phyloP scores from a whole-genome alignment of 495 filamentous ascomycete genomes.

The Xylaria telfairii region DNA sequence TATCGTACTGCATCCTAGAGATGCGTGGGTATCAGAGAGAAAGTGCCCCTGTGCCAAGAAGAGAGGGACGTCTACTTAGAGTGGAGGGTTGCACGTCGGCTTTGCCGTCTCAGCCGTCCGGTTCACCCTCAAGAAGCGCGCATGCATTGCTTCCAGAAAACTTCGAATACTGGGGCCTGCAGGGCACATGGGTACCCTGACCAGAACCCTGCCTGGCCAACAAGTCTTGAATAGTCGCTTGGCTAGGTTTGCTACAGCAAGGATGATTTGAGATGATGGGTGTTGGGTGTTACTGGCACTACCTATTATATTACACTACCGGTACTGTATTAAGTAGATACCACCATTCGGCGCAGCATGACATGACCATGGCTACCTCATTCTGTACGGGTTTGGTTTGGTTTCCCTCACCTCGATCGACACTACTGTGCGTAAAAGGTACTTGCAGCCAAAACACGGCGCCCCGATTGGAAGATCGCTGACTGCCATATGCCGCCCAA shows the following conservation, averaged over 20 bases:
- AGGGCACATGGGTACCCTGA: slow-evolving; percentile 4
- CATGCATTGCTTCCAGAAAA: slow-evolving; percentile 24
- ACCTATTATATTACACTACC: background rate
- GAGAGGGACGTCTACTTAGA: background rate
- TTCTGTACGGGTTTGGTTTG: too few species aligned
- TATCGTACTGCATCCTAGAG: slow-evolving; percentile 1
- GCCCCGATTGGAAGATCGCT: background rate
- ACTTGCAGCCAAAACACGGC: slow-evolving; percentile 1
- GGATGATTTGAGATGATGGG: slow-evolving; percentile 12
- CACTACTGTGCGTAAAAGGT: background rate
- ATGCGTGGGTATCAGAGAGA: background rate
- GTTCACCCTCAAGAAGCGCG: background rate
- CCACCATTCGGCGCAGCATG: too few species aligned
- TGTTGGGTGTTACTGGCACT: background rate
- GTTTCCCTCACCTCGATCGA: background rate
- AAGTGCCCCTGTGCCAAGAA: slow-evolving; percentile 16
- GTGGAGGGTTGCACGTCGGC: slow-evolving; percentile 29
- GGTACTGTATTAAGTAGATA: too few species aligned
- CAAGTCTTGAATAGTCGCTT: background rate
- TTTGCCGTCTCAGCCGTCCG: slow-evolving; percentile 30
- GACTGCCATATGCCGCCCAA: slow-evolving; percentile 9
- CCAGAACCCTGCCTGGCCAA: background rate
- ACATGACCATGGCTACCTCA: too few species aligned
- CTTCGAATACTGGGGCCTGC: slow-evolving; percentile 23
- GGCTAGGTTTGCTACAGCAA: background rate